Conservation (phyloP, 2,329 filamentous ascomycete genomes). For the Trichophyton verrucosum region DNA sequence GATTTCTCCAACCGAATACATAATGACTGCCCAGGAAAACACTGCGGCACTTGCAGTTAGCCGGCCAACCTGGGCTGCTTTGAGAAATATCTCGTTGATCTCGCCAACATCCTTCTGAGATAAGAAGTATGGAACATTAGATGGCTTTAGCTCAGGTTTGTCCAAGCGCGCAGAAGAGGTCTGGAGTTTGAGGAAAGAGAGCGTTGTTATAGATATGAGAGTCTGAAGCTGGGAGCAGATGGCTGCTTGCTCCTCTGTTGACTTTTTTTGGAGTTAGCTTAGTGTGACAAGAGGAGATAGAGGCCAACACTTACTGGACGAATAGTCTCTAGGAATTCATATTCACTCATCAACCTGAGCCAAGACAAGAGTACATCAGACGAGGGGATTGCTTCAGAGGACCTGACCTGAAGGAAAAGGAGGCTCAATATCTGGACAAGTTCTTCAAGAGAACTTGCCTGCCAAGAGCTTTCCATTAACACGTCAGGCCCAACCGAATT, state of each 20-base stretch:
- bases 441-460: slow-evolving; percentile 53
- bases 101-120: slow-evolving; percentile 57
- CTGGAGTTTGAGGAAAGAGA: slow-evolving; percentile 59
- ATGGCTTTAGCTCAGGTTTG: slow-evolving; percentile 4
- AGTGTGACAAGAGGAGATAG: background rate
- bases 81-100: slow-evolving; percentile 59
- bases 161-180: slow-evolving; percentile 44
- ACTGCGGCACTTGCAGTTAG: slow-evolving; percentile 58
- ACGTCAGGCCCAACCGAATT: slow-evolving; percentile 36
- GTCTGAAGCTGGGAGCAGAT: slow-evolving; percentile 50
- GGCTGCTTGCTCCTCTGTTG: slow-evolving; percentile 28
- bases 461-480: slow-evolving; percentile 50
- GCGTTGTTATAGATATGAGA: slow-evolving; percentile 56
- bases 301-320: slow-evolving; percentile 36
- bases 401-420: slow-evolving; percentile 57
- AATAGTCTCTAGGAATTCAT: slow-evolving; percentile 57
- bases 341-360: slow-evolving; percentile 60
- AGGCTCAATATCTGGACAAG: slow-evolving; percentile 61
- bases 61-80: slow-evolving; percentile 45
- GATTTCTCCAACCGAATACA: slow-evolving; percentile 55
- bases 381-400: slow-evolving; percentile 45
- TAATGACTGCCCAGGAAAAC: slow-evolving; percentile 69
- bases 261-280: slow-evolving; percentile 20
- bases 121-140: slow-evolving; percentile 48
- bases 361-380: slow-evolving; percentile 52